Evolutionary conservation across 2,329 filamentous ascomycete species (phyloP), one percentile per base, ranked within the genome.

Genomic region (Aspergillus caelatus): DNA sequence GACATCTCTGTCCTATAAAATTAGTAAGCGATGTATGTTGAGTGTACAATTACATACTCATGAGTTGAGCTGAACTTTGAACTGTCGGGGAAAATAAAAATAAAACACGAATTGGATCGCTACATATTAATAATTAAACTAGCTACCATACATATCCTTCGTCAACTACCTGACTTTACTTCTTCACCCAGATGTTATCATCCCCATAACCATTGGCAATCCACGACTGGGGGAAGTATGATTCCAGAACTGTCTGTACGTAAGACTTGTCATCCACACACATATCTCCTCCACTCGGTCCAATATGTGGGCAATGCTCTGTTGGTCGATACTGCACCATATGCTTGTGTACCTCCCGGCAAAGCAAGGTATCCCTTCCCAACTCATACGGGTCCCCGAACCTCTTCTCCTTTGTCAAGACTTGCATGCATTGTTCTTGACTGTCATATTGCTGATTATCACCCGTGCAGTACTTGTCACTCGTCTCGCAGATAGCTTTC

Each of bases 241-340:
- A 53, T 58, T 73, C 56, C 57, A 67, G 10, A 30, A 74, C 72
- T n/a, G 70, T 67, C 26, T 69, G 52, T 21, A 34, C 41, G 28
- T 74, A 75, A 1, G 1, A 57, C 65, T 65, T 67, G 58, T 74
- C 72, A 63, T 74, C 72, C 19, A 72, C 71, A 56, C 72, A 74
- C 43, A 74, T 73, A 30, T 63, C 65, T 1, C 72, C 71, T 0
- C 72, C 71, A n/a, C 36, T 57, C 1, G 71, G 72, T 2, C 72
- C 71, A 39, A 74, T 74, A 64, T 74, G 71, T 10, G 68, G 9
- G 28, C 71, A 74, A 55, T 75, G 72, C n/a, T 69, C 61, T 4
- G 66, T 62, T 0, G 72, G 72, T 11, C 69, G 65, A 48, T 70
- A 71, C 46, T 65, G 66, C 19, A 74, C 70, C 71, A 74, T 74